These are phyloP conservation scores for Citrus glauca DNA, from an alignment of 345 rosid genomes.

Conservation along the genomic window DNA sequence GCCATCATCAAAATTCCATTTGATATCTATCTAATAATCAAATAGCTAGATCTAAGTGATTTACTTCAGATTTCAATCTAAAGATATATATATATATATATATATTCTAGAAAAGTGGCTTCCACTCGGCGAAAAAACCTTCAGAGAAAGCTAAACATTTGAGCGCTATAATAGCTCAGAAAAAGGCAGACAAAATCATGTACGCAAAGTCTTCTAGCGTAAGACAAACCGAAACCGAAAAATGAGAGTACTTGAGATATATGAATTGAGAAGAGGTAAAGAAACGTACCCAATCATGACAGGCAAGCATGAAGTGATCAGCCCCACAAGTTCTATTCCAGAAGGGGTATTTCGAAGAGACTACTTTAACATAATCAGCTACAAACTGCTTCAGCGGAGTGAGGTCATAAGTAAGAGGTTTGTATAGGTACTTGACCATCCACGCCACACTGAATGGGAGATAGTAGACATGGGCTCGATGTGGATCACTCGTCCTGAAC, in stretches of 20 bases:
- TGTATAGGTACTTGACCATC: conserved; percentile 69
- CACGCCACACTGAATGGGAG: conserved; percentile 80
- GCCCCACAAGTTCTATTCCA: conserved; percentile 80
- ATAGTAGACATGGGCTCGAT: conserved; percentile 68
- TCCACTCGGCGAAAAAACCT: neutral
- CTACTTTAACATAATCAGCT: conserved; percentile 55
- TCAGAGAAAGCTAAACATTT: neutral
- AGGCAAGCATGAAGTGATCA: conserved; percentile 88
- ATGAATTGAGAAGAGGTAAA: neutral
- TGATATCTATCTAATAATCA: neutral
- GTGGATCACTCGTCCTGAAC: conserved; percentile 55
- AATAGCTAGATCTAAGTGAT: neutral
- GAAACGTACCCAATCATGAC: conserved; percentile 79
- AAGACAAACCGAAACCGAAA: neutral
- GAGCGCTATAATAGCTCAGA: neutral
- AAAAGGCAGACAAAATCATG: neutral
- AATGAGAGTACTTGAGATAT: neutral
- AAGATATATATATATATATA: neutral
- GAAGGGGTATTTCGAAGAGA: conserved; percentile 65
- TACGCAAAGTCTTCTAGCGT: neutral
- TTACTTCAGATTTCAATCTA: neutral
- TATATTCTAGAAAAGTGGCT: neutral
- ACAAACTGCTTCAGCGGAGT: conserved; percentile 52
- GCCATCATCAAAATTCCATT: neutral
- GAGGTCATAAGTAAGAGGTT: conserved; percentile 30